Evolutionary conservation across 2,329 filamentous ascomycete species (phyloP).

Genomic region (Neofusicoccum umdonicola): DNA sequence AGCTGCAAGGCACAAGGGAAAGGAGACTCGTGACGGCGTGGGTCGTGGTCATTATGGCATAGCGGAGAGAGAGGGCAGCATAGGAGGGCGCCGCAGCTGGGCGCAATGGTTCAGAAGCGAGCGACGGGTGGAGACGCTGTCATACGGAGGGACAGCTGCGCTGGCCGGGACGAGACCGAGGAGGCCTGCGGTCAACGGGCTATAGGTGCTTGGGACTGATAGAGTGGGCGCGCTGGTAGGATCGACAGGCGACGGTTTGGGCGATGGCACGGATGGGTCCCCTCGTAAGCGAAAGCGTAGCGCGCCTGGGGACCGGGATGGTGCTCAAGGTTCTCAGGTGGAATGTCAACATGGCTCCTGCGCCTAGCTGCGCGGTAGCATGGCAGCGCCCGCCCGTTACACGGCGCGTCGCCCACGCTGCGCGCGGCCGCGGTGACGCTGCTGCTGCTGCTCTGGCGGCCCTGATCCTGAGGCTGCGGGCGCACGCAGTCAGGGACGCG

Average conservation of each 20-base stretch:
- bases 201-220: constrained; percentile 14
- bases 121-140: constrained; percentile 24
- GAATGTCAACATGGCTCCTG: constrained; percentile 12
- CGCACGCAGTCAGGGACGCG: background rate
- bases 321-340: background rate
- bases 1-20: constrained; percentile 36
- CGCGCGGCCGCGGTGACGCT: background rate
- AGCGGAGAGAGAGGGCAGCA: constrained; percentile 21
- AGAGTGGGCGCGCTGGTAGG: constrained; percentile 10
- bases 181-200: constrained; percentile 21
- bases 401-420: constrained; percentile 1
- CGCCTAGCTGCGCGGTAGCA: background rate
- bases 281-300: constrained; percentile 15
- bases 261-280: constrained; percentile 11
- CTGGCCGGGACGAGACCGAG: constrained; percentile 25
- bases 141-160: constrained; percentile 19
- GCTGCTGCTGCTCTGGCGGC: background rate
- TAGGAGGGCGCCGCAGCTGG: constrained; percentile 17
- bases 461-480: background rate
- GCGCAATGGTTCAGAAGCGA: constrained; percentile 19
- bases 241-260: constrained; percentile 15
- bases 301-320: constrained; percentile 6
- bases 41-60: constrained; percentile 41
- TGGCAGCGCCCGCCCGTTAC: constrained; percentile 11
- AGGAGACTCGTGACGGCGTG: constrained; percentile 35